These are phyloP conservation scores for Nepenthes gracilis DNA, from an alignment of 148 eudicot species.

Conservation along the genomic window DNA sequence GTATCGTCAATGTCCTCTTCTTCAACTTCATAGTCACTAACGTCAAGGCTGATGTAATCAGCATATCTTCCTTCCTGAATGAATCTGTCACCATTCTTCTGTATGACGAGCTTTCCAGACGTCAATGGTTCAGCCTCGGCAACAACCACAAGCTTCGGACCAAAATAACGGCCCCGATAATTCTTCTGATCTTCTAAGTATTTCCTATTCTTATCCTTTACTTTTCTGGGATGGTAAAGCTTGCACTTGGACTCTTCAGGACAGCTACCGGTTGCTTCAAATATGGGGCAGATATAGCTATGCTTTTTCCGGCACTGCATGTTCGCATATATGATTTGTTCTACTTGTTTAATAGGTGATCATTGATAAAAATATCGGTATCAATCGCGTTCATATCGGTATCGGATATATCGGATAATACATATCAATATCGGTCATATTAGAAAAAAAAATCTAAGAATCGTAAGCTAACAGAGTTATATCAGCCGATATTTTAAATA, in stretches of 20 bases:
- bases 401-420: too few species aligned
- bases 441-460: too few species aligned
- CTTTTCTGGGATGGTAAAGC: conserved; percentile 89
- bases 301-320: conserved; percentile 99
- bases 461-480: too few species aligned
- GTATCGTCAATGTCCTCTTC: conserved; percentile 9
- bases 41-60: conserved; percentile 55
- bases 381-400: too few species aligned
- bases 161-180: conserved; percentile 69
- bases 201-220: conserved; percentile 37
- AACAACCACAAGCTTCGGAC: conserved; percentile 18
- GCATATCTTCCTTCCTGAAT: conserved; percentile 36
- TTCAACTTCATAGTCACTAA: conserved; percentile 34
- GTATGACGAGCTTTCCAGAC: conserved; percentile 19
- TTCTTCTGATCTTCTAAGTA: conserved; percentile 30
- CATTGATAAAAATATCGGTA: too few species aligned
- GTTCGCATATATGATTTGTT: conserved; percentile 35
- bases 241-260: conserved; percentile 77
- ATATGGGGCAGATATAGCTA: conserved; percentile 72
- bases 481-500: too few species aligned
- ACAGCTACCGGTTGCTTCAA: conserved; percentile 76
- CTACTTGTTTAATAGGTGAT: conserved; percentile 19
- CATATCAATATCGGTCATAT: too few species aligned
- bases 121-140: conserved; percentile 15
- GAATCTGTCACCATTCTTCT: conserved; percentile 17